Base-by-base conservation (phyloP, 1,139 yeast genomes). In the Pneumocystis sp. region DNA sequence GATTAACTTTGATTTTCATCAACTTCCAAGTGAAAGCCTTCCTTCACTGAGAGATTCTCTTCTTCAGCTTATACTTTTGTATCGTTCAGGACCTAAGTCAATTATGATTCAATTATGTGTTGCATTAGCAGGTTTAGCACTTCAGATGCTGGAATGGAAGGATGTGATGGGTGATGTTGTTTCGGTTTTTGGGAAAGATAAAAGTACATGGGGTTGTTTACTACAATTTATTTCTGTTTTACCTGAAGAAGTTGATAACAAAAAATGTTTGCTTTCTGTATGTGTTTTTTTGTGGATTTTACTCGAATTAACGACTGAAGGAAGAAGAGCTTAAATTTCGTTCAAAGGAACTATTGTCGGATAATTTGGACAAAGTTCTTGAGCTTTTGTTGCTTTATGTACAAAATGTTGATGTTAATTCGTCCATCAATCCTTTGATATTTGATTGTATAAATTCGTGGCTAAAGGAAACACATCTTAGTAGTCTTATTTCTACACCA, bases 161-260 rank as follows among this genome's bases (percentile, higher is more conserved):
- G 78, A 83, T 67, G 89, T 96, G 0, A 75, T 90, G 29, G 79
- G 78, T 21, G 97, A 93, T 70, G 81, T 90, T 68, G 81, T 85
- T 19, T 69, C 78, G 4, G 76, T 78, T 60, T 77, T 88, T 68
- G 82, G 83, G 15, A 71, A 67, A 35, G 71, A 69, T 67, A 67
- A 75, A 68, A 72, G 76, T 64, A 71, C 76, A 66, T 68, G 69
- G 21, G 68, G 71, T 15, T 70, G 72, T 29, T 73, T 88, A 63
- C 78, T 95, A 68, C 96, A 89, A 72, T 90, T 91, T 72, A 80
- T 95, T 68, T 85, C 85, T 73, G 85, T 93, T 63, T 78, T 95
- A 66, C 98, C 99, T 0, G 97, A 95, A 74, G 98, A 95, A 74
- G 81, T 93, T 63, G 78, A 85, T 63, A 95, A 88, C 70, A 84